Conservation (phyloP, 2,329 filamentous ascomycete genomes). For the Trichoderma koningiopsis region DNA sequence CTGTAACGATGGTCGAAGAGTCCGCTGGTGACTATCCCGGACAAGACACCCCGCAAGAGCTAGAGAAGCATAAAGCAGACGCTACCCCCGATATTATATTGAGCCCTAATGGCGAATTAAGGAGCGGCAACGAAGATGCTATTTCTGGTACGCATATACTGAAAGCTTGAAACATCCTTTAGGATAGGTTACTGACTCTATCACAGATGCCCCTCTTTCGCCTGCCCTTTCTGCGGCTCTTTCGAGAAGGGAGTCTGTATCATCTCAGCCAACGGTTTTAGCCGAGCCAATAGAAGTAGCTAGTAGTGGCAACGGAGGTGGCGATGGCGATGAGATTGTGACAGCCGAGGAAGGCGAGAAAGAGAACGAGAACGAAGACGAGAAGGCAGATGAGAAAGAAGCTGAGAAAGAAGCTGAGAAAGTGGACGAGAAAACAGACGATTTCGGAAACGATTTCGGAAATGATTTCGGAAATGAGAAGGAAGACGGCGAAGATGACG, state of each 20-base stretch:
- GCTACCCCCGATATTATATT: conserved; percentile 56
- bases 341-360: background rate
- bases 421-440: conserved; percentile 37
- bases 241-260: conserved; percentile 39
- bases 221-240: conserved; percentile 37
- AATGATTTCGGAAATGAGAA: conserved; percentile 56
- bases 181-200: conserved; percentile 32
- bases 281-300: conserved; percentile 30
- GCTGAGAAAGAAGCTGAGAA: conserved; percentile 34
- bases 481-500: conserved; percentile 45
- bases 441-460: conserved; percentile 55
- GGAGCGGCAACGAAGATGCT: conserved; percentile 34
- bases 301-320: background rate
- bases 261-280: conserved; percentile 28
- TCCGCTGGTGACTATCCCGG: conserved; percentile 46
- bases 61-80: conserved; percentile 53
- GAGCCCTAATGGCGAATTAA: conserved; percentile 48
- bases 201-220: conserved; percentile 34
- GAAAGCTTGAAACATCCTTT: conserved; percentile 29
- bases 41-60: conserved; percentile 48
- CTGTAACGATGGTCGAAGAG: conserved; percentile 58
- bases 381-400: conserved; percentile 32
- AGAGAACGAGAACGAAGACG: conserved; percentile 28
- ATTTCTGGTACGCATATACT: conserved; percentile 35
- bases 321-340: background rate